Evolutionary conservation across 2,329 filamentous ascomycete species (phyloP).

Genomic region (Botrytis squamosa): DNA sequence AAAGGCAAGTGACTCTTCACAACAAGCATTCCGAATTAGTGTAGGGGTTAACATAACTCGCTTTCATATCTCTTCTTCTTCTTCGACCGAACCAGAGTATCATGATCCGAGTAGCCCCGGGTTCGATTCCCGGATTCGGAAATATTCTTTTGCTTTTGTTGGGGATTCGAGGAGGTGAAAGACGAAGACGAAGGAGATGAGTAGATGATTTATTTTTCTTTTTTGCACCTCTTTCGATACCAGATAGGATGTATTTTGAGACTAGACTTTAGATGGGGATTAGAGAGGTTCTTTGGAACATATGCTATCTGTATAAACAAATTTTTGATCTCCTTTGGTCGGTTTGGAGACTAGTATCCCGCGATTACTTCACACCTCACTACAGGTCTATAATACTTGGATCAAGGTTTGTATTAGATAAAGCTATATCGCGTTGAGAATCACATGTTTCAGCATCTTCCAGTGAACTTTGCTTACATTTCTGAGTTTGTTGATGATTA

Average conservation of each 20-base stretch:
- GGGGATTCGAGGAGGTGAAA: background rate
- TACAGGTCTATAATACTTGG: accelerated
- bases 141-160: background rate
- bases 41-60: slow-evolving; percentile 10
- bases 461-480: background rate
- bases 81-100: background rate
- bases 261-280: background rate
- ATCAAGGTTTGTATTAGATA: background rate
- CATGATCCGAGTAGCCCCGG: slow-evolving; percentile 3
- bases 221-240: background rate
- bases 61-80: background rate
- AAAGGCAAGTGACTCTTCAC: accelerated
- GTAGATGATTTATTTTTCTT: no score
- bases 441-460: background rate
- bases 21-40: slow-evolving; percentile 7
- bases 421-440: background rate
- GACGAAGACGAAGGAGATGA: background rate
- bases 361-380: background rate
- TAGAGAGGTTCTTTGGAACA: background rate
- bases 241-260: background rate
- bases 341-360: background rate
- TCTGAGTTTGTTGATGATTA: background rate
- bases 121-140: slow-evolving; percentile 17
- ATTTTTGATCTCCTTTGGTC: background rate
- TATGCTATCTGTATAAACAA: background rate